Evolutionary conservation across 2,329 filamentous ascomycete species (phyloP).

Genomic region (Aureobasidium sp.): DNA sequence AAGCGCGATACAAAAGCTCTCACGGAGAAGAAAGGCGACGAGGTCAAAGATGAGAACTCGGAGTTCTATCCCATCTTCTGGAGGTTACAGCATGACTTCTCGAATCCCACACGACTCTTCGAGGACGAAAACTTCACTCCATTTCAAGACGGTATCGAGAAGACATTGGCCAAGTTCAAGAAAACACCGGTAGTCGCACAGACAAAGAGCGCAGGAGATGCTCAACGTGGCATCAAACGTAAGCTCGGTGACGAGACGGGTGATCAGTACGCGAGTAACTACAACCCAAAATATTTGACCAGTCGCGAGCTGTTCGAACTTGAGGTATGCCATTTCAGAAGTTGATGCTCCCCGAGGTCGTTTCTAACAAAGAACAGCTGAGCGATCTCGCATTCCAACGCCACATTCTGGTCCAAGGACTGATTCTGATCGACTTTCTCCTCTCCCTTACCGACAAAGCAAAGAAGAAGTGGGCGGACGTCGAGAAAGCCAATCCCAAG

Average conservation of each 20-base stretch:
- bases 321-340: constrained; percentile 51
- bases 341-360: not conserved
- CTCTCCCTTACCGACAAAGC: constrained; percentile 77
- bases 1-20: constrained; percentile 16
- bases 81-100: constrained; percentile 86
- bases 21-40: constrained; percentile 26
- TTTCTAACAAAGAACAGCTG: constrained; percentile 45
- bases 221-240: constrained; percentile 58
- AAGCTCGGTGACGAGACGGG: constrained; percentile 47
- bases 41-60: constrained; percentile 52
- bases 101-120: constrained; percentile 78
- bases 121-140: constrained; percentile 51
- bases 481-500: constrained; percentile 34
- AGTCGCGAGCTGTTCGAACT: constrained; percentile 92
- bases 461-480: constrained; percentile 66
- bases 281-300: constrained; percentile 98
- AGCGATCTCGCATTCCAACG: constrained; percentile 90
- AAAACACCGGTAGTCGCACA: constrained; percentile 58
- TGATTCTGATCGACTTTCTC: constrained; percentile 92
- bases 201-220: constrained; percentile 55
- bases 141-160: constrained; percentile 55
- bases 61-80: constrained; percentile 86
- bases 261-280: constrained; percentile 57
- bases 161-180: constrained; percentile 66
- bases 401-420: constrained; percentile 87